These are phyloP conservation scores for Sphagnurus paluster DNA, from an alignment of 1,284 basidiomycete genomes.

Conservation along the genomic window DNA sequence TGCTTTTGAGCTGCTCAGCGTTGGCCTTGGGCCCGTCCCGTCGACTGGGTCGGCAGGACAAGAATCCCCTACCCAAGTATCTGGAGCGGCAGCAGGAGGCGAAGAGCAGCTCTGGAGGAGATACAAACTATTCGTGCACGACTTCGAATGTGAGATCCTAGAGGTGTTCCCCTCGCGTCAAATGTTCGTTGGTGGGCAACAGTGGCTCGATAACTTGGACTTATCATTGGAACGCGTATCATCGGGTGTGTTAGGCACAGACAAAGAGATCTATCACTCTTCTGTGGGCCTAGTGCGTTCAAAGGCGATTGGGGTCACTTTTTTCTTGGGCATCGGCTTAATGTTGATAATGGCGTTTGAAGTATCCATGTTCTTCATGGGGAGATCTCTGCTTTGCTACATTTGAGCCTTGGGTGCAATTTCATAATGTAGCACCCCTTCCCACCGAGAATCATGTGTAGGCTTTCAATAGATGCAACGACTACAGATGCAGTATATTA, in stretches of 20 bases:
- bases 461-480: too few species aligned
- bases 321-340: conserved; percentile 21
- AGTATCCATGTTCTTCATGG: conserved; percentile 14
- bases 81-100: background rate
- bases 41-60: background rate
- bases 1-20: conserved; percentile 54
- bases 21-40: conserved; percentile 37
- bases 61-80: conserved; percentile 22
- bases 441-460: too few species aligned
- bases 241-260: background rate
- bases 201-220: conserved; percentile 42
- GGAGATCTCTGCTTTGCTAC: background rate
- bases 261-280: background rate
- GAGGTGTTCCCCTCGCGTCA: conserved; percentile 66
- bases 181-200: conserved; percentile 57
- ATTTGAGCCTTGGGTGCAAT: too few species aligned
- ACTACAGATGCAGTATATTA: too few species aligned
- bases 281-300: background rate
- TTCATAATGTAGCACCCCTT: too few species aligned
- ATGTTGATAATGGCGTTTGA: conserved; percentile 28
- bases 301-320: conserved; percentile 6
- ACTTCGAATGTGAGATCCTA: conserved; percentile 63
- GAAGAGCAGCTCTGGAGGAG: conserved; percentile 48
- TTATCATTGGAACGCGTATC: background rate
- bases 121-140: conserved; percentile 56